phyloP scores from a whole-genome alignment of 2,329 filamentous ascomycete genomes.

The Cladobotryum mycophilum region DNA sequence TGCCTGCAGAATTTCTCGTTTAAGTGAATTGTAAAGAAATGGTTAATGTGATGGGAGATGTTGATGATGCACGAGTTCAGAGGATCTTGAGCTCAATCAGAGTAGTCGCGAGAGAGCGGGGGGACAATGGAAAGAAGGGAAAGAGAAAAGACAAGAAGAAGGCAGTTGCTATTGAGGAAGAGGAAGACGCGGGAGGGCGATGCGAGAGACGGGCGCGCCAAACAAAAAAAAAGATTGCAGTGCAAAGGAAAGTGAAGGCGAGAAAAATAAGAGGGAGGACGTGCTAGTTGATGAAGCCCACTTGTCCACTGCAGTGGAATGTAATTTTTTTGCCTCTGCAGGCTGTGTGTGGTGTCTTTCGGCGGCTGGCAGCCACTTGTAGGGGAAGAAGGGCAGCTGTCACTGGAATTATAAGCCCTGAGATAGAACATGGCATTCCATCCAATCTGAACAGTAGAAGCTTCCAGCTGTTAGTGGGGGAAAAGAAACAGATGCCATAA shows the following conservation, averaged over 20 bases:
- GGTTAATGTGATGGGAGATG: neutral
- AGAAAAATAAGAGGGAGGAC: slow-evolving; percentile 4
- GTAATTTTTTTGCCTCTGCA: slow-evolving; percentile 14
- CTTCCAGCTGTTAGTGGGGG: neutral
- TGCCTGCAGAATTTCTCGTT: neutral
- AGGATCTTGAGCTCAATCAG: slow-evolving; percentile 1
- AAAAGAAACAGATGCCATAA: neutral
- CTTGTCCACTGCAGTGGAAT: slow-evolving; percentile 14
- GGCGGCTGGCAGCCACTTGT: slow-evolving; percentile 7
- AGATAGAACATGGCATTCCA: slow-evolving; percentile 8
- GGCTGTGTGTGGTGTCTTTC: slow-evolving; percentile 11
- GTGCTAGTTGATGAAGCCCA: slow-evolving; percentile 6
- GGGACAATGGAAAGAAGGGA: slow-evolving; percentile 7
- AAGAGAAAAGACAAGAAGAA: slow-evolving; percentile 7
- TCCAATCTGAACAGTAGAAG: neutral
- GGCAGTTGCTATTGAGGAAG: neutral
- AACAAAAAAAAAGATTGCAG: neutral
- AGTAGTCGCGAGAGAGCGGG: slow-evolving; percentile 5
- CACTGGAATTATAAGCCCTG: slow-evolving; percentile 10
- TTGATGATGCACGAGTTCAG: neutral
- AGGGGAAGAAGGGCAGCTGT: slow-evolving; percentile 5
- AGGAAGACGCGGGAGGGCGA: slow-evolving; percentile 2
- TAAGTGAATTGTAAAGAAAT: slow-evolving; percentile 5
- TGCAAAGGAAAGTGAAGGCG: slow-evolving; percentile 4
- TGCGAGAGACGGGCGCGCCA: slow-evolving; percentile 5